These are phyloP conservation scores for Candida dubliniensis DNA, from an alignment of 1,139 yeast genomes.

Conservation along the genomic window DNA sequence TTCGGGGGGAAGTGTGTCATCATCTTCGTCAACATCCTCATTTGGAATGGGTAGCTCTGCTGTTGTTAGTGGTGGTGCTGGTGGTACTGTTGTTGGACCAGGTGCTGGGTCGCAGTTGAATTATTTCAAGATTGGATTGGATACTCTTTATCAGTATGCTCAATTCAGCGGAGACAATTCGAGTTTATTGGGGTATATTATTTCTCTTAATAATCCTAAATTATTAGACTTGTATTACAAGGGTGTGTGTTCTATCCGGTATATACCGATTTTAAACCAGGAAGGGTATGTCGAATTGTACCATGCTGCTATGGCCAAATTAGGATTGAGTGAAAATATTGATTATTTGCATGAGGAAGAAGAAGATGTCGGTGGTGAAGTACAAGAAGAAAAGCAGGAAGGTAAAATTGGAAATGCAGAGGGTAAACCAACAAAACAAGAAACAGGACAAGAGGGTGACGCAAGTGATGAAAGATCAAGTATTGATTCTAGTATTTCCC, in stretches of 20 bases:
- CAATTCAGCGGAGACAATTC: constrained; percentile 28
- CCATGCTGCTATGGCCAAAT: constrained; percentile 38
- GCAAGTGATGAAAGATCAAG: constrained; percentile 3
- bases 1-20: neutral
- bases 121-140: constrained; percentile 45
- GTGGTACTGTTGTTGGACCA: neutral
- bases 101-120: constrained; percentile 31
- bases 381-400: constrained; percentile 2
- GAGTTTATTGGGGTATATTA: constrained; percentile 36
- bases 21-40: too few species aligned
- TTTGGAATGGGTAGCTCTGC: too few species aligned
- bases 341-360: constrained; percentile 19
- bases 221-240: constrained; percentile 38
- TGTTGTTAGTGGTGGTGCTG: neutral
- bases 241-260: constrained; percentile 44
- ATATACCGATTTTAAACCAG: constrained; percentile 66
- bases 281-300: constrained; percentile 70
- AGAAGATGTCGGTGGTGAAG: constrained; percentile 8
- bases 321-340: constrained; percentile 26
- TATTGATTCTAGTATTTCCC: too few species aligned
- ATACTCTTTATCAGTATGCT: constrained; percentile 40
- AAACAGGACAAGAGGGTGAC: neutral
- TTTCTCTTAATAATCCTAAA: constrained; percentile 38
- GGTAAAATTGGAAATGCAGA: constrained; percentile 4
- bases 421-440: constrained; percentile 2